Evolutionary conservation across 2,329 filamentous ascomycete species (phyloP), one percentile per base, ranked within the genome.

Genomic region (Grosmannia penicillata): DNA sequence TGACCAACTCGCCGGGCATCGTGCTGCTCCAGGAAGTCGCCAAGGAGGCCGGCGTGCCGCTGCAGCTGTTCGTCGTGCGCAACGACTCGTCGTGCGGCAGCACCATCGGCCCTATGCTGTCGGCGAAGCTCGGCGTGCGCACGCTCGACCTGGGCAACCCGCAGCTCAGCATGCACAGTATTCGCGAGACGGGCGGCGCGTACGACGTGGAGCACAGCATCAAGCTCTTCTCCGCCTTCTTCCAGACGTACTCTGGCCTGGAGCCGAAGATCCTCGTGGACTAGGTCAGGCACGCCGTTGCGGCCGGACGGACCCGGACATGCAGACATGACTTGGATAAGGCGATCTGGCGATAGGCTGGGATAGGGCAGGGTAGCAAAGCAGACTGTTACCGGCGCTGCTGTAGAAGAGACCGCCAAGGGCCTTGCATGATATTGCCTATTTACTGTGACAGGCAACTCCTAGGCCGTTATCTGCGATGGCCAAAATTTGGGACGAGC

Each of bases 51-150:
- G 77, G 75, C 19, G 86, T 96, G 17, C 91, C 91, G 13, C 70
- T 98, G 38, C 91, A 98, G 63, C 66, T 96, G 28, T 96, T 96
- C 52, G 91, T 98, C 29, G 89, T 96, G 33, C 75, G 87, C 53
- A 98, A 98, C 59, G 91, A 98, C 57, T 91, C 82, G 4, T 76
- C 82, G 37, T 98, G 91, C 57, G 91, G 91, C 40, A 89, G 83
- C 63, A 98, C 91, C 26, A 98, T 98, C 53, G 91, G 91, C 0
- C 91, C 91, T n/a, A 95, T 95, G 78, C 67, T 96, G 33, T 82
- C 82, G 38, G 86, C 89, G 19, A 79, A 79, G 42, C 65, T 96
- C 50, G 91, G 91, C 40, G 77, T 85, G 39, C 70, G 91, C 45
- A 96, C 91, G 2, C 67, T 98, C 32, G 91, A 98, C 60, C 61